A percentile compares a stretch with the other conserved stretches of the same genome.
phyloP scores from a whole-genome alignment of 768 basidiomycete genomes.

The Tulasnella calospora region DNA sequence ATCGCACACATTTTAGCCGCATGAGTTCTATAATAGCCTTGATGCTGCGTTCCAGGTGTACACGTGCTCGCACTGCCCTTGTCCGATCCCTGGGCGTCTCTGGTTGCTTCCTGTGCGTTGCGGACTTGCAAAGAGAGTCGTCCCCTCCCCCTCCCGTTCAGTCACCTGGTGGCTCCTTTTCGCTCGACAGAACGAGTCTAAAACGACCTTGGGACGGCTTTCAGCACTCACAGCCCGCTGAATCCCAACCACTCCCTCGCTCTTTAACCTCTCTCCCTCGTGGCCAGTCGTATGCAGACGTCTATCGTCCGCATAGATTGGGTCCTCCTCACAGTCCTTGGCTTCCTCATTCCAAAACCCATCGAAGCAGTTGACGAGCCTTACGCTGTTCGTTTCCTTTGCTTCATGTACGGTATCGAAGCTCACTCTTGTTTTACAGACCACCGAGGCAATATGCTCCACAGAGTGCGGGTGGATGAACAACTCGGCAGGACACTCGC shows the following conservation, averaged over 20 bases:
- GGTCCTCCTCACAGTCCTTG: background rate
- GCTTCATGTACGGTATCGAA: background rate
- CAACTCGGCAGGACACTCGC: slow-evolving; percentile 1
- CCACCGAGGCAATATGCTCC: background rate
- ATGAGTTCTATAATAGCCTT: background rate
- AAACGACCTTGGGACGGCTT: background rate
- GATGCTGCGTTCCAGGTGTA: background rate
- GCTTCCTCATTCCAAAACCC: background rate
- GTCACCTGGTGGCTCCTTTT: background rate
- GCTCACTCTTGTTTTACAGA: background rate
- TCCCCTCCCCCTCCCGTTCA: background rate
- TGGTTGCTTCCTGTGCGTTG: background rate
- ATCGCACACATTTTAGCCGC: background rate
- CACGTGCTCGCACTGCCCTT: slow-evolving; percentile 1
- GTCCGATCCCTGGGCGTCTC: background rate
- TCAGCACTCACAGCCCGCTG: background rate
- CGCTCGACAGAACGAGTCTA: background rate
- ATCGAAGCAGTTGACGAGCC: background rate
- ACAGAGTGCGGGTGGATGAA: background rate
- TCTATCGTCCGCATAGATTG: background rate
- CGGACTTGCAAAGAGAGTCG: background rate
- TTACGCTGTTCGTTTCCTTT: background rate
- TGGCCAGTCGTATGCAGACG: background rate
- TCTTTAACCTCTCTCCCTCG: background rate
- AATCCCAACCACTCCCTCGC: background rate